A percentile compares a stretch with the other conserved stretches of the same genome.
Evolutionary conservation across 768 basidiomycete species (phyloP).

Genomic region (Calocera cornea): DNA sequence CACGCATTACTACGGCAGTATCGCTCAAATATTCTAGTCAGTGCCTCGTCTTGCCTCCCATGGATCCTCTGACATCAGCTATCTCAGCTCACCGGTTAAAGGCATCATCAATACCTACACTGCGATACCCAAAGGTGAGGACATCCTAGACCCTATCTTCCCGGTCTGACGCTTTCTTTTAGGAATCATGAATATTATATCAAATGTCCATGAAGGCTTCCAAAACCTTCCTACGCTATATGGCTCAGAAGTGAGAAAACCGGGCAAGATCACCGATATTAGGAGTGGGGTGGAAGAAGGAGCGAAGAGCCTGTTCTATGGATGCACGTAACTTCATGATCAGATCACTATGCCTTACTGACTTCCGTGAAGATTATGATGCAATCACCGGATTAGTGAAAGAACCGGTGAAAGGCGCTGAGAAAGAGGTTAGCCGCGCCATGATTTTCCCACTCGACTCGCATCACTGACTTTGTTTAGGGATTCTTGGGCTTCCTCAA

Average conservation of each 20-base stretch:
- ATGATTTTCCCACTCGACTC: neutral
- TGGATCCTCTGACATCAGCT: neutral
- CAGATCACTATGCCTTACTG: too few species aligned
- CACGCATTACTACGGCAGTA: slow-evolving; percentile 34
- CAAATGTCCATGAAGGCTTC: slow-evolving; percentile 34
- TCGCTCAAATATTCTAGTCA: slow-evolving; percentile 38
- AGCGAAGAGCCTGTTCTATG: slow-evolving; percentile 24
- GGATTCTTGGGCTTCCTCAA: slow-evolving; percentile 27
- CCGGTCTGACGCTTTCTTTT: neutral
- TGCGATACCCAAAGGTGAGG: slow-evolving; percentile 35
- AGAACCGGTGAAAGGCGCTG: slow-evolving; percentile 28
- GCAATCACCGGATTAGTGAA: slow-evolving; percentile 30
- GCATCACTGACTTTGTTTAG: slow-evolving; percentile 10
- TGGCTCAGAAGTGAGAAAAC: slow-evolving; percentile 31
- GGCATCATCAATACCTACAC: slow-evolving; percentile 36
- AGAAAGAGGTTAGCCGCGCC: slow-evolving; percentile 24
- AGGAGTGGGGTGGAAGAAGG: slow-evolving; percentile 35
- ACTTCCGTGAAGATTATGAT: slow-evolving; percentile 24
- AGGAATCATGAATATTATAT: slow-evolving; percentile 34
- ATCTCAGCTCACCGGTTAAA: slow-evolving; percentile 27
- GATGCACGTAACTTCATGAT: neutral
- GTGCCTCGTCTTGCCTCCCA: neutral
- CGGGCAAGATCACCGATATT: slow-evolving; percentile 33
- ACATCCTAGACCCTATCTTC: neutral
- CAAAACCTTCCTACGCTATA: slow-evolving; percentile 31